Conservation (phyloP, 495 filamentous ascomycete species). For the Neurospora intermedia region DNA sequence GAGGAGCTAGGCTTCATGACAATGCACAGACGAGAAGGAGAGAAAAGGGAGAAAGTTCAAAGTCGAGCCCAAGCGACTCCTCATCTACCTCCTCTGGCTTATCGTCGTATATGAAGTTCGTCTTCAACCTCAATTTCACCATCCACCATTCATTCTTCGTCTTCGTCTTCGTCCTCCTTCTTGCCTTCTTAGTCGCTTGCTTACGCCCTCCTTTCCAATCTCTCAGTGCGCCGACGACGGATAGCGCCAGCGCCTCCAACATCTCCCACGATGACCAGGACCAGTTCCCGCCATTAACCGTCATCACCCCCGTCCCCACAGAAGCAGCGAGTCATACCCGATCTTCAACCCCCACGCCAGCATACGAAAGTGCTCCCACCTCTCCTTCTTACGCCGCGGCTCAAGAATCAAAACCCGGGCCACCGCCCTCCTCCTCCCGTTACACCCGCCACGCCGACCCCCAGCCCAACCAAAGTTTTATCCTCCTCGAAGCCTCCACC, state of each 20-base stretch:
- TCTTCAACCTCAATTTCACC: background rate
- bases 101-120: background rate
- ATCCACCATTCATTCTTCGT: background rate
- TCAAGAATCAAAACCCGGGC: background rate
- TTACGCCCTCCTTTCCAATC: background rate
- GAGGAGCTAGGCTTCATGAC: background rate
- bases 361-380: background rate
- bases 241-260: background rate
- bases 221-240: background rate
- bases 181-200: background rate
- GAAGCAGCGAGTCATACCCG: background rate
- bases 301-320: background rate
- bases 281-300: background rate
- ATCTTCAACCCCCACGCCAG: background rate
- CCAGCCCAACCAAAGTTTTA: background rate
- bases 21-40: background rate
- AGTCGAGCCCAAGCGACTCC: background rate
- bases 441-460: background rate
- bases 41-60: too few species aligned
- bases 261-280: background rate
- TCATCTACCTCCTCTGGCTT: background rate
- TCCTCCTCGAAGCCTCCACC: background rate
- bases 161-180: background rate
- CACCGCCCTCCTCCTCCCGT: background rate
- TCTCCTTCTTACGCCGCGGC: background rate